These are phyloP conservation scores for Delitschia confertaspora DNA, from an alignment of 495 filamentous ascomycete genomes.

Conservation along the genomic window DNA sequence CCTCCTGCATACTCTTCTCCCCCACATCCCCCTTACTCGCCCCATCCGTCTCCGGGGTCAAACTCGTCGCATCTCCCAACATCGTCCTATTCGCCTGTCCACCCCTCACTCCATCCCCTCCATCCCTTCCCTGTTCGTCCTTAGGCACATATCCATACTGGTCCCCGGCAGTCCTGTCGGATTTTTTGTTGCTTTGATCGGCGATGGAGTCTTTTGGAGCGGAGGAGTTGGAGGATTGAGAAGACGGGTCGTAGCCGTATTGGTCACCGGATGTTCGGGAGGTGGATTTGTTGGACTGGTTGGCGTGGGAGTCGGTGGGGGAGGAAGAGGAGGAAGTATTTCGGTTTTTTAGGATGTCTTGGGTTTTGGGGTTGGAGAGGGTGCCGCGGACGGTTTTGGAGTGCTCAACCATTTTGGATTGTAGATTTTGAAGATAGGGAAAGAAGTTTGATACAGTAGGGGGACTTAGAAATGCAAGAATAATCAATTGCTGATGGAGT, in stretches of 20 bases:
- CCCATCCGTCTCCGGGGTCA: constrained; percentile 17
- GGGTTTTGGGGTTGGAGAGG: constrained; percentile 10
- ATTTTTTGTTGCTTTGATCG: neutral
- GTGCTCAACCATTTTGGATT: constrained; percentile 8
- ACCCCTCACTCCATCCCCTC: neutral
- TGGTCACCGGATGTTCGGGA: constrained; percentile 4
- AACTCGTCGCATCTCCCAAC: constrained; percentile 17
- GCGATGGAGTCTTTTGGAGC: neutral
- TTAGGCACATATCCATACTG: no score
- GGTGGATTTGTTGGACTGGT: constrained; percentile 2
- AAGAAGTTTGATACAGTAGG: no score
- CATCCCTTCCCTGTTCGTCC: neutral
- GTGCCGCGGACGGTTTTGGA: constrained; percentile 24
- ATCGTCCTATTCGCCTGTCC: constrained; percentile 14
- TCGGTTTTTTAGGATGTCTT: neutral
- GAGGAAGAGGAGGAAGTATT: no score
- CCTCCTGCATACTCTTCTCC: neutral
- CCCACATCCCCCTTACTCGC: neutral
- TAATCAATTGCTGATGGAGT: no score
- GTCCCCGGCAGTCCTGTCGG: no score
- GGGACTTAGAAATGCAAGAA: no score
- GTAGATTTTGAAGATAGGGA: no score
- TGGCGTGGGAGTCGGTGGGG: no score
- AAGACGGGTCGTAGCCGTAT: neutral
- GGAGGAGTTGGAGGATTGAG: neutral